Conservation (phyloP, 441 rosid species). For the Breynia disticha region DNA sequence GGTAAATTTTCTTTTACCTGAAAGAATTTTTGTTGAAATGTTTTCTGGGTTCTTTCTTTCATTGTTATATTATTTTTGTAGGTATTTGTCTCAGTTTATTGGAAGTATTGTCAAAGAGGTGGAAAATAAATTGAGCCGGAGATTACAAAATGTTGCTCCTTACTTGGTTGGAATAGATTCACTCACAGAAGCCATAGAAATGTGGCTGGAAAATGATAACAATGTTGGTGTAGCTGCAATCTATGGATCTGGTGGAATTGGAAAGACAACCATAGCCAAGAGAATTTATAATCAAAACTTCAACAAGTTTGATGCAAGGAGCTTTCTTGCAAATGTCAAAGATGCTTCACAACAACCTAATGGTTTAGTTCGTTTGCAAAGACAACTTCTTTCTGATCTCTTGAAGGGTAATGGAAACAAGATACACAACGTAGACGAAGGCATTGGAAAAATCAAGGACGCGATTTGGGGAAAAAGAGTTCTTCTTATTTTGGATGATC, state of each 20-base stretch:
- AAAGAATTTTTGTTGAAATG: neutral
- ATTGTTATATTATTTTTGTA: constrained; percentile 2
- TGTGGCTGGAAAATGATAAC: constrained; percentile 14
- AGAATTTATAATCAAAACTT: constrained; percentile 12
- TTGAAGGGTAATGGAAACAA: constrained; percentile 7
- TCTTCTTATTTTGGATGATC: constrained; percentile 25
- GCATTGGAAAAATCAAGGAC: constrained; percentile 12
- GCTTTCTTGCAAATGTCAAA: constrained; percentile 23
- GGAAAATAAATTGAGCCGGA: constrained; percentile 4
- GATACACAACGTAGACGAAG: constrained; percentile 15
- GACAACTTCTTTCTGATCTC: constrained; percentile 17
- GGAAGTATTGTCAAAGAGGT: constrained; percentile 14
- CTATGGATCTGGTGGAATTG: constrained; percentile 22
- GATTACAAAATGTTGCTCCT: constrained; percentile 9
- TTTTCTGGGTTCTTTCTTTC: neutral
- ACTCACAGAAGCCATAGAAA: constrained; percentile 3
- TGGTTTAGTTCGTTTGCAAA: constrained; percentile 18
- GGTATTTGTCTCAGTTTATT: constrained; percentile 15
- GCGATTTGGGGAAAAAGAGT: constrained; percentile 10
- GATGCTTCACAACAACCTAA: constrained; percentile 13
- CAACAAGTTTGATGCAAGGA: constrained; percentile 9
- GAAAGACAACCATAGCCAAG: constrained; percentile 26
- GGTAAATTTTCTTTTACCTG: constrained; percentile 2
- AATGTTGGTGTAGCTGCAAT: constrained; percentile 15
- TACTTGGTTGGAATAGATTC: constrained; percentile 23